Conservation (phyloP, 768 basidiomycete genomes). For the Tricholoma sp. region DNA sequence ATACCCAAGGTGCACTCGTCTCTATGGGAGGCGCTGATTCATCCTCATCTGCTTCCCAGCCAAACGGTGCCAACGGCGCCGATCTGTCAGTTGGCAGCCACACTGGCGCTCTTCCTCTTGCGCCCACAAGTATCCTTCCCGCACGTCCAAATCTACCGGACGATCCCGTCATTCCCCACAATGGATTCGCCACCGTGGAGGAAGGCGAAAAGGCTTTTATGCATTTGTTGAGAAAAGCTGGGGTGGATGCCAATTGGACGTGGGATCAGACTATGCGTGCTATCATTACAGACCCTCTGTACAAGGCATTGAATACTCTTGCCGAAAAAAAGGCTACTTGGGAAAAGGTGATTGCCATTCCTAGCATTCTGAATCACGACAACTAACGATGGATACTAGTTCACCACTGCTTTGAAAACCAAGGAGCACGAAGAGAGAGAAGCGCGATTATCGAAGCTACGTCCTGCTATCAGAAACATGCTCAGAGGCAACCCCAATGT, state of each 20-base stretch:
- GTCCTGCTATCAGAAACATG: slow-evolving; percentile 83
- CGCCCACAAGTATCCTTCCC: slow-evolving; percentile 56
- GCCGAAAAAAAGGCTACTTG: slow-evolving; percentile 93
- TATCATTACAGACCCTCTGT: slow-evolving; percentile 96
- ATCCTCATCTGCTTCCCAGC: slow-evolving; percentile 47
- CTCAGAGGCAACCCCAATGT: slow-evolving; percentile 84
- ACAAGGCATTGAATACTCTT: slow-evolving; percentile 88
- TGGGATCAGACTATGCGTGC: slow-evolving; percentile 99
- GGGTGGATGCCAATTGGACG: slow-evolving; percentile 88
- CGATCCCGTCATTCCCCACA: slow-evolving; percentile 84
- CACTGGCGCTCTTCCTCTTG: slow-evolving; percentile 54
- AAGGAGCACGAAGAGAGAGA: slow-evolving; percentile 88
- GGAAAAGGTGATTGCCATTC: slow-evolving; percentile 65
- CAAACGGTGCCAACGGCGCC: slow-evolving; percentile 44
- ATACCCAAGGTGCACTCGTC: slow-evolving; percentile 50
- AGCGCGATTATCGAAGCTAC: slow-evolving; percentile 73
- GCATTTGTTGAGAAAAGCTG: slow-evolving; percentile 82
- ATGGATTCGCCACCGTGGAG: slow-evolving; percentile 79
- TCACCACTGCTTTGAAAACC: slow-evolving; percentile 65
- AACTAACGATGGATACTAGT: slow-evolving; percentile 40
- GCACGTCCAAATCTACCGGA: slow-evolving; percentile 78
- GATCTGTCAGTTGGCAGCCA: slow-evolving; percentile 47
- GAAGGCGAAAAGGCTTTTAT: slow-evolving; percentile 95
- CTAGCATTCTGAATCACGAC: neutral
- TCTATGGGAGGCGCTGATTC: slow-evolving; percentile 47